Evolutionary conservation across 2,329 filamentous ascomycete genomes (phyloP).

Genomic region (Arthroderma sp.): DNA sequence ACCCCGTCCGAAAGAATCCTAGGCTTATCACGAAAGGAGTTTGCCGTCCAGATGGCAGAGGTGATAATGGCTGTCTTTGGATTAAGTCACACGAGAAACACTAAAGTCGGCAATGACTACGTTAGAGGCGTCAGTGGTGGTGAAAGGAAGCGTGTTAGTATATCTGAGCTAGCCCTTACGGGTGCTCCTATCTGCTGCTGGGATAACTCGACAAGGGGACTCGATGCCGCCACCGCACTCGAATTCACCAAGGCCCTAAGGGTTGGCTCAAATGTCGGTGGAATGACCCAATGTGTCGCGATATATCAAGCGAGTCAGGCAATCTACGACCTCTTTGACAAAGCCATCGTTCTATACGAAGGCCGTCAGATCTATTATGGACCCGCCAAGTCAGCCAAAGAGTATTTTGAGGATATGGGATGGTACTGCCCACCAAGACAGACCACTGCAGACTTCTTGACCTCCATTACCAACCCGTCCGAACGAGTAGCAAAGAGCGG

Average conservation of each 20-base stretch:
- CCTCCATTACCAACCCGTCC: conserved; percentile 51
- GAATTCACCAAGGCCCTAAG: conserved; percentile 45
- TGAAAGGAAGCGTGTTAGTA: conserved; percentile 46
- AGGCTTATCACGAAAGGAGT: conserved; percentile 32
- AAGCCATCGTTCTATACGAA: conserved; percentile 60
- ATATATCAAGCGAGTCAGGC: conserved; percentile 44
- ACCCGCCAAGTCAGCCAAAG: conserved; percentile 43
- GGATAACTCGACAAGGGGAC: conserved; percentile 39
- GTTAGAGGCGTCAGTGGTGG: conserved; percentile 50
- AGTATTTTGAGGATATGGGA: conserved; percentile 56
- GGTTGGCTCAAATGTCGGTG: conserved; percentile 36
- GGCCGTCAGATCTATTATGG: conserved; percentile 69
- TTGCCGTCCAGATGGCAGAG: conserved; percentile 26
- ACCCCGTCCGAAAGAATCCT: conserved; percentile 33
- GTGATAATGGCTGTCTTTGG: conserved; percentile 31
- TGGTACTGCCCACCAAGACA: conserved; percentile 55
- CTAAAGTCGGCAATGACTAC: conserved; percentile 43
- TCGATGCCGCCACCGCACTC: conserved; percentile 45
- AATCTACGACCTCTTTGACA: conserved; percentile 55
- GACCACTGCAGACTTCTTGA: conserved; percentile 57
- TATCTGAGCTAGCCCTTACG: conserved; percentile 27
- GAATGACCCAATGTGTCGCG: conserved; percentile 41
- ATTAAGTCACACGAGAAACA: conserved; percentile 30
- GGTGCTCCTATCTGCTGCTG: conserved; percentile 25
- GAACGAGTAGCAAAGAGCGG: conserved; percentile 46